These are phyloP conservation scores for Eucalyptus marginata DNA, from an alignment of 345 rosid species.

Conservation along the genomic window DNA sequence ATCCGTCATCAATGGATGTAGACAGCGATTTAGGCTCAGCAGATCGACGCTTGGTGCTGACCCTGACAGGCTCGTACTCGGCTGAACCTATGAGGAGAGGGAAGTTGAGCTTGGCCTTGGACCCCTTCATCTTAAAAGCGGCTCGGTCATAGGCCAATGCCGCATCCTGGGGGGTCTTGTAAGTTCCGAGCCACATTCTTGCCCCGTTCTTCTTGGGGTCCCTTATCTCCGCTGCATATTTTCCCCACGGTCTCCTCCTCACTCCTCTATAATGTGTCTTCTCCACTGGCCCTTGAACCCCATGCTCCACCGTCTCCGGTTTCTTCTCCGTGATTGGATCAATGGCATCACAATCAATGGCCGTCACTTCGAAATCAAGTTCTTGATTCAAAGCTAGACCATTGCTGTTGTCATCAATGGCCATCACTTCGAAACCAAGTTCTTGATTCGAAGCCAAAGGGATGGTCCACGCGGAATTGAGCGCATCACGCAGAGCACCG, in stretches of 20 bases:
- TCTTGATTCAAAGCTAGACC: not conserved
- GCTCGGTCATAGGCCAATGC: constrained; percentile 36
- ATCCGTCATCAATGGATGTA: not conserved
- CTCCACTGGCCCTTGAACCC: not conserved
- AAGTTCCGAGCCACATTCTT: constrained; percentile 37
- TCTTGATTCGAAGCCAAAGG: not conserved
- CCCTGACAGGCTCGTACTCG: constrained; percentile 16
- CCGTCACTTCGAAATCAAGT: not conserved
- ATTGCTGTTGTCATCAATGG: not conserved
- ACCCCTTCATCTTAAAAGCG: constrained; percentile 26
- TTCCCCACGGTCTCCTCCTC: constrained; percentile 41
- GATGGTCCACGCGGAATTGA: constrained; percentile 13
- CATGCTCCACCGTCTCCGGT: not conserved
- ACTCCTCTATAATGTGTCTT: constrained; percentile 23
- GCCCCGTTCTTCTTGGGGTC: constrained; percentile 36
- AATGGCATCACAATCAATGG: not conserved
- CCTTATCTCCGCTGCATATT: constrained; percentile 35
- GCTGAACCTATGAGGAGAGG: constrained; percentile 20
- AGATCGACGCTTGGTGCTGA: constrained; percentile 15
- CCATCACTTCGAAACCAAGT: not conserved
- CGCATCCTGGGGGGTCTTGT: constrained; percentile 31
- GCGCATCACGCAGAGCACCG: not conserved
- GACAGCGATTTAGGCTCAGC: constrained; percentile 3
- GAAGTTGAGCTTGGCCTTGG: constrained; percentile 28
- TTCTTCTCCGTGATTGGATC: not conserved